These are phyloP conservation scores for Gossypium lobatum DNA, from an alignment of 441 rosid genomes.

Conservation along the genomic window DNA sequence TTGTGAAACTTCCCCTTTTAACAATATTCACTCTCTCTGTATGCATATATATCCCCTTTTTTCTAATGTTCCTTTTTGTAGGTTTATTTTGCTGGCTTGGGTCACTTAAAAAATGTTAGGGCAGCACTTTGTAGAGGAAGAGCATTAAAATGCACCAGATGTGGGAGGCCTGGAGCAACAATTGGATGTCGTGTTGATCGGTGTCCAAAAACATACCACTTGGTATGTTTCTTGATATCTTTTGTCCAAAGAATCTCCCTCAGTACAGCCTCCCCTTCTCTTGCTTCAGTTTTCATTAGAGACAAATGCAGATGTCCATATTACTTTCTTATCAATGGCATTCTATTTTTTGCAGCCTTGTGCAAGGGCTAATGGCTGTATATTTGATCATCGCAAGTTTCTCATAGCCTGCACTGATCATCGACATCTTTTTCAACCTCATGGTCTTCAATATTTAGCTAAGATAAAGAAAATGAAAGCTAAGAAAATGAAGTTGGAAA, in stretches of 20 bases:
- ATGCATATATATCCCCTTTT: background rate
- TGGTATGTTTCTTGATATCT: slow-evolving; percentile 52
- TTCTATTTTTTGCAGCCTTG: slow-evolving; percentile 25
- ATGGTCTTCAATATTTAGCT: slow-evolving; percentile 46
- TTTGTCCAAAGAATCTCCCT: slow-evolving; percentile 4
- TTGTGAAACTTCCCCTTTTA: background rate
- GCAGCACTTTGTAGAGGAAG: slow-evolving; percentile 42
- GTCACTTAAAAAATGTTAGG: slow-evolving; percentile 85
- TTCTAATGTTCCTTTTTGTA: slow-evolving; percentile 30
- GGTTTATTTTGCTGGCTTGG: slow-evolving; percentile 99
- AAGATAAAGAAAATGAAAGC: slow-evolving; percentile 75
- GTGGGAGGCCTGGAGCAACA: slow-evolving; percentile 99
- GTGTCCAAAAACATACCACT: slow-evolving; percentile 94
- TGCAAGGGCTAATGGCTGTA: slow-evolving; percentile 54
- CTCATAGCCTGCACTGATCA: slow-evolving; percentile 98
- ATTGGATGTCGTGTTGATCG: slow-evolving; percentile 99
- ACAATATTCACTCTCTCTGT: background rate
- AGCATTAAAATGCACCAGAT: slow-evolving; percentile 82
- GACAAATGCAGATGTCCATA: slow-evolving; percentile 8
- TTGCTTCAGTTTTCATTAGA: slow-evolving; percentile 15
- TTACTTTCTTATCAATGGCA: slow-evolving; percentile 21
- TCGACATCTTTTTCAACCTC: slow-evolving; percentile 78
- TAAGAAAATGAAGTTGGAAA: slow-evolving; percentile 72
- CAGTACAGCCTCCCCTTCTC: slow-evolving; percentile 2
- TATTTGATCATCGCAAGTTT: slow-evolving; percentile 96